A percentile compares a stretch with the other conserved stretches of the same genome.
Evolutionary conservation across 257 asterid genomes (phyloP).

Genomic region (Eucommia ulmoides): DNA sequence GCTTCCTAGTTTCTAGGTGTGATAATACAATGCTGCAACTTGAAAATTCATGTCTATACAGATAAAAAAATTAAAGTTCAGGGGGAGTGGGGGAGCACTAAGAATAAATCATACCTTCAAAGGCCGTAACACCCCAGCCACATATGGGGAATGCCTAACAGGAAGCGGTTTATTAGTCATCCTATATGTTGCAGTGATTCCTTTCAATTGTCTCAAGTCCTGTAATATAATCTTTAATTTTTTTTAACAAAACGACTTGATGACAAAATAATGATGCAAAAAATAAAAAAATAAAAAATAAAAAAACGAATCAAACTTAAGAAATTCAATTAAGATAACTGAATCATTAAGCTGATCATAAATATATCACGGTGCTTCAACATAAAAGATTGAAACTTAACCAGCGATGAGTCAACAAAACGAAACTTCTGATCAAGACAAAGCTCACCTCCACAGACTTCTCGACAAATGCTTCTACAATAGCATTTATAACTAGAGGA

Average conservation of each 20-base stretch:
- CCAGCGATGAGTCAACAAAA: too few species aligned
- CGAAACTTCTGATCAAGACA: too few species aligned
- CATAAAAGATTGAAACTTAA: too few species aligned
- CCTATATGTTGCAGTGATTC: conserved; percentile 93
- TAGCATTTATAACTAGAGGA: conserved; percentile 56
- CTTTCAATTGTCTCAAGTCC: conserved; percentile 87
- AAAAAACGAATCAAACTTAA: neutral
- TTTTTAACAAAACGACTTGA: too few species aligned
- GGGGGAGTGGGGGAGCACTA: neutral
- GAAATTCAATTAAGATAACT: too few species aligned
- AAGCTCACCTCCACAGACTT: conserved; percentile 70
- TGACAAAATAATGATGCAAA: too few species aligned
- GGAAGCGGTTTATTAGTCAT: conserved; percentile 98
- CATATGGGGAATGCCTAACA: conserved; percentile 87
- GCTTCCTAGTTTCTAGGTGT: too few species aligned
- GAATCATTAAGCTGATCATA: neutral
- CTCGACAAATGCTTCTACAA: conserved; percentile 64
- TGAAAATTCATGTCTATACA: too few species aligned
- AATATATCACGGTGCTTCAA: too few species aligned
- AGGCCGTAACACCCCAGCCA: conserved; percentile 73
- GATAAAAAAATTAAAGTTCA: neutral
- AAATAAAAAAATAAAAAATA: neutral
- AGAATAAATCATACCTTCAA: conserved; percentile 44
- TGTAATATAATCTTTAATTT: too few species aligned
- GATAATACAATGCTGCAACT: too few species aligned